Evolutionary conservation across 495 filamentous ascomycete species (phyloP).

Genomic region (Coniosporium apollinis): DNA sequence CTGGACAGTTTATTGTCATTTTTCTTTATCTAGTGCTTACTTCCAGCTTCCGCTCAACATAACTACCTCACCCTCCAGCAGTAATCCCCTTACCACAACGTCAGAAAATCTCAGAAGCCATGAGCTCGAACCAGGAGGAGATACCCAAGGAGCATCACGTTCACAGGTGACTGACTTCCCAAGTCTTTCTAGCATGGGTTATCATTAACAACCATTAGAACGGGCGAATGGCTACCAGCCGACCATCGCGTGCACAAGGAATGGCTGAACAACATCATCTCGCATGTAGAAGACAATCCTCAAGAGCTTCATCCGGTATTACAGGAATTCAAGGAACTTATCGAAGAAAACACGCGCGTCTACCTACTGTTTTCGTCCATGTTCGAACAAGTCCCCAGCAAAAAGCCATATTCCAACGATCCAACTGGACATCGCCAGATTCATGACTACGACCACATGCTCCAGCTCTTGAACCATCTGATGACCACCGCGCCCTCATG

Average conservation of each 20-base stretch:
- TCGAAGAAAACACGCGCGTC: constrained; percentile 24
- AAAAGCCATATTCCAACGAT: constrained; percentile 39
- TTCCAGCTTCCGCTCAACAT: too few species aligned
- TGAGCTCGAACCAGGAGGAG: too few species aligned
- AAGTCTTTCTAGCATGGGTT: background rate
- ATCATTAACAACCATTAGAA: constrained; percentile 19
- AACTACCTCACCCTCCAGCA: too few species aligned
- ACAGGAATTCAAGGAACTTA: constrained; percentile 29
- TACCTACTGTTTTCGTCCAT: constrained; percentile 29
- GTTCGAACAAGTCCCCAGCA: constrained; percentile 49
- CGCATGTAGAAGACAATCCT: constrained; percentile 28
- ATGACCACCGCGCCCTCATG: constrained; percentile 45
- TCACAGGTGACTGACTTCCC: constrained; percentile 20
- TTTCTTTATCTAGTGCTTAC: too few species aligned
- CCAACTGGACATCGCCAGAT: constrained; percentile 44
- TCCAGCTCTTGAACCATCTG: constrained; percentile 45
- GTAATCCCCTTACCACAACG: too few species aligned
- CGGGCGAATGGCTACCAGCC: constrained; percentile 34
- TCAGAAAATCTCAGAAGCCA: too few species aligned
- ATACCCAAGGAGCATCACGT: constrained; percentile 28
- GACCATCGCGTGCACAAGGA: constrained; percentile 34
- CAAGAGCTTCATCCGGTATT: constrained; percentile 28
- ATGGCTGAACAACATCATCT: constrained; percentile 30
- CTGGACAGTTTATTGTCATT: too few species aligned
- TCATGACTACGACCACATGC: constrained; percentile 45